These are phyloP conservation scores for Gonium pectorale DNA, from an alignment of 139 green algal genomes.

Conservation along the genomic window DNA sequence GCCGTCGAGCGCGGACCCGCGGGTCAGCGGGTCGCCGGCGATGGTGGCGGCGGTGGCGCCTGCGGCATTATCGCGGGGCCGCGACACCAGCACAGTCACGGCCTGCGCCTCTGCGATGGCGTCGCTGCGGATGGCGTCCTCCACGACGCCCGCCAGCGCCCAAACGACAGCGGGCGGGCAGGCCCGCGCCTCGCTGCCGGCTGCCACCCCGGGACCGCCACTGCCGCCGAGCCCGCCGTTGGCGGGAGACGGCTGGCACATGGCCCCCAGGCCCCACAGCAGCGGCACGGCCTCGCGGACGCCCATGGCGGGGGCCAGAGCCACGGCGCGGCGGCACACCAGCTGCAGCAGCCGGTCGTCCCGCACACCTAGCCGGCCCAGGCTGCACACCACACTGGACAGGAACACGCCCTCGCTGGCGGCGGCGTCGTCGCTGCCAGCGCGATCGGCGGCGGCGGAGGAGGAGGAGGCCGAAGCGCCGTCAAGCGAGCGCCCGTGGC, in stretches of 20 bases:
- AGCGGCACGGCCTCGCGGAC: conserved; percentile 22
- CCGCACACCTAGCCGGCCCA: background rate
- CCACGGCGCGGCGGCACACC: background rate
- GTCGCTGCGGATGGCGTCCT: background rate
- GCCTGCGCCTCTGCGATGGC: background rate
- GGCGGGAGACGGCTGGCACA: background rate
- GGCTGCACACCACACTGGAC: conserved; percentile 3
- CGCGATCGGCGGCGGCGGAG: too few species aligned
- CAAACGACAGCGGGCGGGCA: background rate
- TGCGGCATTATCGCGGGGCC: too few species aligned
- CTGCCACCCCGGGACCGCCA: background rate
- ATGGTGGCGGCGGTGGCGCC: too few species aligned
- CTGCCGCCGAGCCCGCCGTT: background rate
- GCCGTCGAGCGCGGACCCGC: background rate
- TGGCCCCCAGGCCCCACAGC: conserved; percentile 27
- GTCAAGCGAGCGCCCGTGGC: too few species aligned
- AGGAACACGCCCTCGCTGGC: conserved; percentile 3
- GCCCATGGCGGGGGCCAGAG: background rate
- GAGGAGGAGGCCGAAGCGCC: too few species aligned
- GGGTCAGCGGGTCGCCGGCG: too few species aligned
- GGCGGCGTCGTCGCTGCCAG: background rate
- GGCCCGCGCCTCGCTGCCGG: background rate
- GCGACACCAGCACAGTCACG: too few species aligned
- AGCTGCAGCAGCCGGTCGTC: background rate
- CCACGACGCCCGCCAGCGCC: conserved; percentile 1